Percentiles rank a stretch among this genome's conserved stretches.
These are phyloP conservation scores for Talaromyces sp. DNA, from an alignment of 2,329 filamentous ascomycete species.

Conservation along the genomic window DNA sequence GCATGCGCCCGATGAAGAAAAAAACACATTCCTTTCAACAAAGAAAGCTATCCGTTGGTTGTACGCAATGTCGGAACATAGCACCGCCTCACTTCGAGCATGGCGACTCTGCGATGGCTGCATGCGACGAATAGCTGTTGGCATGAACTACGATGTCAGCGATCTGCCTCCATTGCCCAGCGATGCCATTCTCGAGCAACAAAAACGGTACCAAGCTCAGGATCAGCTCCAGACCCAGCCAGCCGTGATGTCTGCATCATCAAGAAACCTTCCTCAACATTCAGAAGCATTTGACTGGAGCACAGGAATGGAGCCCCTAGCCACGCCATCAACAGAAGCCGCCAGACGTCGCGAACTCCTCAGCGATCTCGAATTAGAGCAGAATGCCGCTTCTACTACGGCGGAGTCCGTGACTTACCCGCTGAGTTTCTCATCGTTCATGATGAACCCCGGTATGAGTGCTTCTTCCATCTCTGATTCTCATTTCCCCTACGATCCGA, in stretches of 20 bases:
- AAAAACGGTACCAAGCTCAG: background rate
- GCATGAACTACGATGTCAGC: slow-evolving; percentile 35
- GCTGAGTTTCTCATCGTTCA: slow-evolving; percentile 10
- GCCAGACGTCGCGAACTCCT: slow-evolving; percentile 1
- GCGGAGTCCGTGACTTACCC: slow-evolving; percentile 8
- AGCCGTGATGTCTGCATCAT: background rate
- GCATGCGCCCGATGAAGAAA: slow-evolving; percentile 43
- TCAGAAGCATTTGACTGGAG: slow-evolving; percentile 10
- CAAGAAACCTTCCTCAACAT: background rate
- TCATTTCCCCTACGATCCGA: slow-evolving; percentile 40
- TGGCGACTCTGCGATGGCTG: slow-evolving; percentile 42
- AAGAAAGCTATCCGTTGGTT: slow-evolving; percentile 47
- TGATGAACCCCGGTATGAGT: slow-evolving; percentile 7
- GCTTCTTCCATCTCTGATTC: slow-evolving; percentile 25
- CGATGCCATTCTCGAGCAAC: slow-evolving; percentile 18
- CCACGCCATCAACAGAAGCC: background rate
- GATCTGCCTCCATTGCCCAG: slow-evolving; percentile 31
- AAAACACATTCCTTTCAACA: slow-evolving; percentile 32
- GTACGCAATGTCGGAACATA: slow-evolving; percentile 38
- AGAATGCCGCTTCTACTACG: background rate
- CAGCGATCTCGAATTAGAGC: slow-evolving; percentile 1
- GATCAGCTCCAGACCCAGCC: background rate
- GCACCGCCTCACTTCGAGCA: slow-evolving; percentile 39
- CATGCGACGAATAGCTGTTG: slow-evolving; percentile 33
- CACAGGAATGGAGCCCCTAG: slow-evolving; percentile 16